Conservation (phyloP, 805 yeast genomes). For the Metschnikowia cubensis region DNA sequence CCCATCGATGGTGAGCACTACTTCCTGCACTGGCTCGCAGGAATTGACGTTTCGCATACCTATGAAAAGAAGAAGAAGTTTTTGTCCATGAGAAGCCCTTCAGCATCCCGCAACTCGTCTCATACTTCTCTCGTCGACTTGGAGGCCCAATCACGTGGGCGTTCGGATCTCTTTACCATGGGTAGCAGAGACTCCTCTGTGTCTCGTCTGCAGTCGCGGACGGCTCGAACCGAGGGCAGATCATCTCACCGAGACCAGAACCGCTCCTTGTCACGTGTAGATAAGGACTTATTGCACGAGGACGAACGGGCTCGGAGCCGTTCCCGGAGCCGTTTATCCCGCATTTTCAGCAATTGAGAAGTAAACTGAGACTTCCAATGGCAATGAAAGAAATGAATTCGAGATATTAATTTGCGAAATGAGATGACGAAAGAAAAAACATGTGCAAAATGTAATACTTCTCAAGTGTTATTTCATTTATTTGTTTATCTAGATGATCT, state of each 20-base stretch:
- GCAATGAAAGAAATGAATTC: neutral
- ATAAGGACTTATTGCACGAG: neutral
- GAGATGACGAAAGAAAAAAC: too few species aligned
- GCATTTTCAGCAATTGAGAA: slow-evolving; percentile 6
- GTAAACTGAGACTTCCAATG: neutral
- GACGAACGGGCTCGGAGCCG: slow-evolving; percentile 8
- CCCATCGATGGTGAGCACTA: slow-evolving; percentile 35
- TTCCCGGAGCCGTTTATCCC: slow-evolving; percentile 12
- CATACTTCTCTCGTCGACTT: slow-evolving; percentile 12
- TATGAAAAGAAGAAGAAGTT: slow-evolving; percentile 17
- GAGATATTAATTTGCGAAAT: too few species aligned
- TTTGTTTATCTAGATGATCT: too few species aligned
- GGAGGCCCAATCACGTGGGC: slow-evolving; percentile 8
- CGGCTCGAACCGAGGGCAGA: slow-evolving; percentile 2
- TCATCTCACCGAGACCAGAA: neutral
- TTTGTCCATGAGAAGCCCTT: slow-evolving; percentile 13
- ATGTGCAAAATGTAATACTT: too few species aligned
- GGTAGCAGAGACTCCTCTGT: slow-evolving; percentile 11
- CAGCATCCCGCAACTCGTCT: slow-evolving; percentile 14
- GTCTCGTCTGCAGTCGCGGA: slow-evolving; percentile 9
- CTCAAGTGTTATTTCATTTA: too few species aligned
- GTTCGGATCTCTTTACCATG: slow-evolving; percentile 2
- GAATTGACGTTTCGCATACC: slow-evolving; percentile 21
- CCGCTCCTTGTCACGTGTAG: neutral
- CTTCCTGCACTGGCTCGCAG: slow-evolving; percentile 32